Conservation (phyloP, 352 stramenopile genomes). For the Globisporangium megalacanthum region DNA sequence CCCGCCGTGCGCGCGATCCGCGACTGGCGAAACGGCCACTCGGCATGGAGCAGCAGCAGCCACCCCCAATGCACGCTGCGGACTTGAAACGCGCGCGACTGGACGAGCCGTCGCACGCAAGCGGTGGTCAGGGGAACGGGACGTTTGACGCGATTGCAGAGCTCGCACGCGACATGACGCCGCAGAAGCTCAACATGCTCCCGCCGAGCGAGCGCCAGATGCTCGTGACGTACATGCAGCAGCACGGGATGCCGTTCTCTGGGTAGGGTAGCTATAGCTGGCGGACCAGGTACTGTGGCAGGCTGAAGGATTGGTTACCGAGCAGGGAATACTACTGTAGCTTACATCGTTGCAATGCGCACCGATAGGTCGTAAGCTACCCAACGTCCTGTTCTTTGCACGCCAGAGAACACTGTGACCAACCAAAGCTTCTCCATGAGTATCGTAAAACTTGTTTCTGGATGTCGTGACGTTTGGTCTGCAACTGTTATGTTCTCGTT, state of each 20-base stretch:
- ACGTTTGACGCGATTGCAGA: slow-evolving; percentile 62
- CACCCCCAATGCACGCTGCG: not conserved
- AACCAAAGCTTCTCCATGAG: too few relatives aligned
- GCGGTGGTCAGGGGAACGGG: slow-evolving; percentile 9
- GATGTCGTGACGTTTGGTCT: too few relatives aligned
- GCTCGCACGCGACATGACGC: slow-evolving; percentile 74
- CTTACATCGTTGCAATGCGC: too few relatives aligned
- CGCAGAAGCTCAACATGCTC: slow-evolving; percentile 75
- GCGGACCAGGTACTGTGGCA: too few relatives aligned
- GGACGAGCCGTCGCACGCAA: slow-evolving; percentile 8
- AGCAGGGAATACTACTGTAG: too few relatives aligned
- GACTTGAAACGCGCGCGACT: slow-evolving; percentile 3
- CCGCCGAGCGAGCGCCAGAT: slow-evolving; percentile 75
- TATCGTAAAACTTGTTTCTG: too few relatives aligned
- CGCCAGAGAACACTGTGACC: too few relatives aligned
- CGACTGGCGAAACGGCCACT: slow-evolving; percentile 30
- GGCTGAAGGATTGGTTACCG: too few relatives aligned
- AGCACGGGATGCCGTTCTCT: slow-evolving; percentile 60
- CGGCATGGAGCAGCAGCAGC: not conserved
- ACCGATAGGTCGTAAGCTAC: too few relatives aligned
- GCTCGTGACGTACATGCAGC: slow-evolving; percentile 75
- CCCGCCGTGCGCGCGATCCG: slow-evolving; percentile 47
- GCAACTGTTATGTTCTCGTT: too few relatives aligned
- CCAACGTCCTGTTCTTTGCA: too few relatives aligned
- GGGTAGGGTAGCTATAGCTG: too few relatives aligned